phyloP scores from a whole-genome alignment of 2,329 filamentous ascomycete genomes.

The Aspergillus sp. region DNA sequence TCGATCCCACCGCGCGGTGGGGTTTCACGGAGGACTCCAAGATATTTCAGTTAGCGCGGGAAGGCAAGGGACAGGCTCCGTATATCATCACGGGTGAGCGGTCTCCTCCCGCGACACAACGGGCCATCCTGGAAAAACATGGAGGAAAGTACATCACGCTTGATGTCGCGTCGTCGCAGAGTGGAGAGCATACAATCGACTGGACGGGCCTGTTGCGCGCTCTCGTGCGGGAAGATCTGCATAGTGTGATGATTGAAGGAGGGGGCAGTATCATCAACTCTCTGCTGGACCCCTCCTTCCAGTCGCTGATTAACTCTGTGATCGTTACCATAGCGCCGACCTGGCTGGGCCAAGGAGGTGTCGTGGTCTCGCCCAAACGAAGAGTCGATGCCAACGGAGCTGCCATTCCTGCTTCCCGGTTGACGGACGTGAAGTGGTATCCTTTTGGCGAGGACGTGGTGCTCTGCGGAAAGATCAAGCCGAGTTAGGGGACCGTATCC shows the following conservation, averaged over 20 bases:
- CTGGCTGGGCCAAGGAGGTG: constrained; percentile 78
- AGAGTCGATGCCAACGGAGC: constrained; percentile 49
- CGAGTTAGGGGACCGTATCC: background rate
- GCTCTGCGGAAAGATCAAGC: constrained; percentile 62
- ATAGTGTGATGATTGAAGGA: constrained; percentile 87
- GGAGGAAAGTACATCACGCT: constrained; percentile 32
- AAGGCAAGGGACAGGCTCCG: constrained; percentile 66
- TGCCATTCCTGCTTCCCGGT: constrained; percentile 59
- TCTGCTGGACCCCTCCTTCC: constrained; percentile 59
- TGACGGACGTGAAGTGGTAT: constrained; percentile 65
- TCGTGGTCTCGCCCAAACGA: constrained; percentile 69
- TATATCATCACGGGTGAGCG: constrained; percentile 56
- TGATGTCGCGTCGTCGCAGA: constrained; percentile 11
- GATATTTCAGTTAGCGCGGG: constrained; percentile 61
- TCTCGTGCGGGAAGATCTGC: constrained; percentile 57
- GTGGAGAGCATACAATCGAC: constrained; percentile 27
- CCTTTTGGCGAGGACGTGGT: constrained; percentile 79
- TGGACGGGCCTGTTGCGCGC: constrained; percentile 62
- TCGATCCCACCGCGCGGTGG: constrained; percentile 76
- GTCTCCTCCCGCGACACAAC: constrained; percentile 13
- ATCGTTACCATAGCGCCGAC: constrained; percentile 86
- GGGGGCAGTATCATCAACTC: constrained; percentile 79
- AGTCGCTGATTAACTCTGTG: constrained; percentile 65
- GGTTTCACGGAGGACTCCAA: constrained; percentile 57
- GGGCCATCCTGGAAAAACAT: constrained; percentile 22